A percentile compares a stretch with the other conserved stretches of the same genome.
These are phyloP conservation scores for Quercus mongolica DNA, from an alignment of 306 rosid species.

Conservation along the genomic window DNA sequence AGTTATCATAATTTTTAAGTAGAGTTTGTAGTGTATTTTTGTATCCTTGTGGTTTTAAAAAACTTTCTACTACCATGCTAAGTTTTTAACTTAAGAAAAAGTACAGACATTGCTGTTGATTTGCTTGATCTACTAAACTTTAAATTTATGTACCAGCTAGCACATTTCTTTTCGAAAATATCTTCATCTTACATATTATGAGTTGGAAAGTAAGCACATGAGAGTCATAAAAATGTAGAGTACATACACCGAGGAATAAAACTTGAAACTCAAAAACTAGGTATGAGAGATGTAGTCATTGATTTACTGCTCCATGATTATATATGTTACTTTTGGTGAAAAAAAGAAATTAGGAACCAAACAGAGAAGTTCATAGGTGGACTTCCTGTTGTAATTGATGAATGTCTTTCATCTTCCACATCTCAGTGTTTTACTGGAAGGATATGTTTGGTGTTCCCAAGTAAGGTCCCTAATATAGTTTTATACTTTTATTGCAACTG, in stretches of 20 bases:
- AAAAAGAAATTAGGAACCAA: not conserved
- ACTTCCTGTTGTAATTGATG: not conserved
- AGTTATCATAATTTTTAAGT: too few species aligned
- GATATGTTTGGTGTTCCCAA: too few species aligned
- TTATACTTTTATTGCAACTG: too few species aligned
- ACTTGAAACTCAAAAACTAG: not conserved
- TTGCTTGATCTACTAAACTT: not conserved
- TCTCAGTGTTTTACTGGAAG: not conserved
- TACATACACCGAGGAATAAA: not conserved
- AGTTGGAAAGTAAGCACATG: not conserved
- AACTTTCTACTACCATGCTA: not conserved
- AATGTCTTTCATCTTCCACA: not conserved
- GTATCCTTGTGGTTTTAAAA: too few species aligned
- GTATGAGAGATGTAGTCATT: not conserved
- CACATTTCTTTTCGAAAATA: not conserved
- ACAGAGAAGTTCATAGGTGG: not conserved
- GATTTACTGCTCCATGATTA: not conserved
- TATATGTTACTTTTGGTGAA: not conserved
- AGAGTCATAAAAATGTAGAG: not conserved
- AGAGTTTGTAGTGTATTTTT: rapidly evolving
- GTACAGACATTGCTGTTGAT: not conserved
- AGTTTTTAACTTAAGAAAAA: not conserved
- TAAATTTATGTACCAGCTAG: not conserved
- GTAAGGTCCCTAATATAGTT: too few species aligned
- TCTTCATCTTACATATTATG: not conserved